phyloP scores from a whole-genome alignment of 139 green algal species.

The Gonium pectorale region DNA sequence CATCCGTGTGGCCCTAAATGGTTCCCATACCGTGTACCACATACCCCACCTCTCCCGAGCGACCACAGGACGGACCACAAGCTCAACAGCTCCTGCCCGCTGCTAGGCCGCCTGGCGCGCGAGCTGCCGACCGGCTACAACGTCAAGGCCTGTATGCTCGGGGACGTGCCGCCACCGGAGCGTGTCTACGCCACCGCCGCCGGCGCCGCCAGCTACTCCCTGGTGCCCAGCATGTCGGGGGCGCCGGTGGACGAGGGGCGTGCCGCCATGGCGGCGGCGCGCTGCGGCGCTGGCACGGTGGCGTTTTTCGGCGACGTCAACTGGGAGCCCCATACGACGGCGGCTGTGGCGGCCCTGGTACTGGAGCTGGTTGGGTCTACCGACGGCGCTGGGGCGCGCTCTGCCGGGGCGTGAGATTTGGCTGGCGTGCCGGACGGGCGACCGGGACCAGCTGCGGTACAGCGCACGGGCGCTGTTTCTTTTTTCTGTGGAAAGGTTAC shows the following conservation, averaged over 20 bases:
- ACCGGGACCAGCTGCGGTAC: too few species aligned
- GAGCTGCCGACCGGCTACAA: constrained; percentile 9
- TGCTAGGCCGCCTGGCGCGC: background rate
- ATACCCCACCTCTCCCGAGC: too few species aligned
- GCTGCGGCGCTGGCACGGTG: background rate
- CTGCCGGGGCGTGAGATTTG: too few species aligned
- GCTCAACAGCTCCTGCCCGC: background rate
- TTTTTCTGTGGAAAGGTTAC: too few species aligned
- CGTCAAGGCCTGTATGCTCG: constrained; percentile 45
- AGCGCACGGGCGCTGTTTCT: too few species aligned
- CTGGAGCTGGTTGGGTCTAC: constrained; percentile 8
- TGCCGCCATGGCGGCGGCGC: constrained; percentile 8
- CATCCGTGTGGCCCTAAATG: too few species aligned
- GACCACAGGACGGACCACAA: constrained; percentile 38
- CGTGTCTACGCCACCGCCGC: background rate
- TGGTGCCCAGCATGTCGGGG: constrained; percentile 21
- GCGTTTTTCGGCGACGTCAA: constrained; percentile 38
- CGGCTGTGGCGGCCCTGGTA: constrained; percentile 8
- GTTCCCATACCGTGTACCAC: background rate
- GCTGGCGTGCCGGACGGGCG: too few species aligned
- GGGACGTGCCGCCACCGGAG: background rate
- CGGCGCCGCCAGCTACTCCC: background rate
- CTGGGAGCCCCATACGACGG: constrained; percentile 2
- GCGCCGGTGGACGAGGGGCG: background rate
- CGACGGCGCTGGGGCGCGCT: too few species aligned